A percentile compares a stretch with the other conserved stretches of the same genome.
These are phyloP conservation scores for Heliamphora exappendiculata DNA, from an alignment of 148 eudicot species.

Conservation along the genomic window DNA sequence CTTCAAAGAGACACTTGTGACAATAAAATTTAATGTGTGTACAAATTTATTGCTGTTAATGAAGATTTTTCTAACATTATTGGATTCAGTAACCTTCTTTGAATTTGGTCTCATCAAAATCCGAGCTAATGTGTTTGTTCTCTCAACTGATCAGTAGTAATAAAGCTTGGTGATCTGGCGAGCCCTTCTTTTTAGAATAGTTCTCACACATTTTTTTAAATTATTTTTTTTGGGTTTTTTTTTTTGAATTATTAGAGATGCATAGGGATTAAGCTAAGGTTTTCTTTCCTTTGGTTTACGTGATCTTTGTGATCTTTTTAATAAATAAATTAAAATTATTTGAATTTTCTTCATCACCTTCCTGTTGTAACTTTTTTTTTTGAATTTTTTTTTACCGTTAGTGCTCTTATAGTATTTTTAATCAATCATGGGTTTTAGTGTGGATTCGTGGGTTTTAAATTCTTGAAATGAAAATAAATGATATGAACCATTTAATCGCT, in stretches of 20 bases:
- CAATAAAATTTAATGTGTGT: neutral
- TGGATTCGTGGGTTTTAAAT: neutral
- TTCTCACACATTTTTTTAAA: conserved; percentile 13
- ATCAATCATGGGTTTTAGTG: too few species aligned
- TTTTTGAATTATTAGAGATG: conserved; percentile 17
- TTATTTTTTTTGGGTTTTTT: neutral
- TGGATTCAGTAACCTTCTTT: conserved; percentile 1
- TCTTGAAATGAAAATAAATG: too few species aligned
- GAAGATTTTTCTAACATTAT: neutral
- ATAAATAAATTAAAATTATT: too few species aligned
- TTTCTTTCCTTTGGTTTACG: conserved; percentile 8
- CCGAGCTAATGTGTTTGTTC: conserved; percentile 3
- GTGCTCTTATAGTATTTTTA: too few species aligned
- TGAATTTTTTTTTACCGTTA: neutral
- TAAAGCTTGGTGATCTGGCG: neutral
- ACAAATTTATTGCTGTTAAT: too few species aligned
- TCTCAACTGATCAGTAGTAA: neutral
- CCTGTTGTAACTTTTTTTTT: neutral
- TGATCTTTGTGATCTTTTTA: neutral
- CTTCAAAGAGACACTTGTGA: neutral
- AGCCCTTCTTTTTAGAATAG: conserved; percentile 19
- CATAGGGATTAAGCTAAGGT: conserved; percentile 19
- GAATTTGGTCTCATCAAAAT: conserved; percentile 4
- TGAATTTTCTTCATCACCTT: neutral
- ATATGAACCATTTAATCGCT: too few species aligned